Evolutionary conservation across 441 rosid species (phyloP), one percentile per base, ranked within the genome.

Genomic region (Francoa sonchifolia): DNA sequence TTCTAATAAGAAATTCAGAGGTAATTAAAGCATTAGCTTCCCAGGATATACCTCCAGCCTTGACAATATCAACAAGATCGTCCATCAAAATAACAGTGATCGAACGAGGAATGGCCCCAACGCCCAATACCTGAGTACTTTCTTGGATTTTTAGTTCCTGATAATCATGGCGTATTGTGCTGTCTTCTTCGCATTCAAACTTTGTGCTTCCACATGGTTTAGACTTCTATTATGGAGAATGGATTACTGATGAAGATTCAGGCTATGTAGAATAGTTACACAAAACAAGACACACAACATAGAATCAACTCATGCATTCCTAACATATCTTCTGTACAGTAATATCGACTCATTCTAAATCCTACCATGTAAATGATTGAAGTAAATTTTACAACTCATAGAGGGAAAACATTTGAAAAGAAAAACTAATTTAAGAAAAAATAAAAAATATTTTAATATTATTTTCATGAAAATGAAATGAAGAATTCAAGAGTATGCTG

Each of bases 131-230:
- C 58, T 90, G 96, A 4, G 93, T 78, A 42, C 79, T 82, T 66
- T 90, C 99, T 76, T 90, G 99, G 55, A 90, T 70, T 72, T 90
- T 90, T 52, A 86, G 73, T 76, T 90, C 96, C 61, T 86, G 96
- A 61, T 82, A 90, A 57, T 90, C 99, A 42, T 90, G 96, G 58
- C 84, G 71, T 39, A 71, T 51, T 36, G 68, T 66, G 28, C 85
- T 74, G 52, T 76, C 80, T 21, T 80, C 93, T 10, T 85, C 55
- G 29, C 61, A 68, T 45, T 73, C 79, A 52, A 90, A 90, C 41
- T 58, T 72, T 44, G 65, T 66, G 62, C 96, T 93, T 71, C 78
- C 88, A 53, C 96, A 90, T 45, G 70, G 59, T 50, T 71, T 74
- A 17, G 72, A 59, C 95, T 89, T 75, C 42, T 52, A 72, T 55